Conservation (phyloP, 2,329 filamentous ascomycete species). For the Fusarium foetens region DNA sequence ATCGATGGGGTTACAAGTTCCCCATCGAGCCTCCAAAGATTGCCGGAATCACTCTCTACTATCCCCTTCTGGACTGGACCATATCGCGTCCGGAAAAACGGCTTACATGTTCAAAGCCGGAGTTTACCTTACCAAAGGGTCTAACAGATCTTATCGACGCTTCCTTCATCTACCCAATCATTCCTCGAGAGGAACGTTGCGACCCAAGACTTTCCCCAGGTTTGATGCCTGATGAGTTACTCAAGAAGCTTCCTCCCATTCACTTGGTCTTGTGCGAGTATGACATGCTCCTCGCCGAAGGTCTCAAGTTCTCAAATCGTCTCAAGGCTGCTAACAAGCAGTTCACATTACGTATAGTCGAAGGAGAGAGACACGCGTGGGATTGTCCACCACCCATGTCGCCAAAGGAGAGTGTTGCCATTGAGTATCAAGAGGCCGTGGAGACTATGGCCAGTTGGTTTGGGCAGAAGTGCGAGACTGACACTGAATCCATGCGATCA, state of each 20-base stretch:
- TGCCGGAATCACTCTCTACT: constrained; percentile 67
- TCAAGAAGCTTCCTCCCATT: constrained; percentile 63
- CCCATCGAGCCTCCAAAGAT: constrained; percentile 58
- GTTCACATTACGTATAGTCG: constrained; percentile 55
- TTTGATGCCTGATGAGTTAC: constrained; percentile 62
- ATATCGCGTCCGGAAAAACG: constrained; percentile 66
- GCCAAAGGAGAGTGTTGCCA: constrained; percentile 56
- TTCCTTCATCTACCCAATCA: constrained; percentile 66
- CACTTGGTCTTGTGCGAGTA: constrained; percentile 71
- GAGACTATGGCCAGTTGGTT: constrained; percentile 55
- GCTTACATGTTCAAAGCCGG: constrained; percentile 62
- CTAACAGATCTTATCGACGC: constrained; percentile 72
- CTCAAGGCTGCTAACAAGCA: constrained; percentile 53
- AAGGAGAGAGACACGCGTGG: constrained; percentile 60
- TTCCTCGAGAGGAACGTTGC: constrained; percentile 56
- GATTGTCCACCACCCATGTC: constrained; percentile 58
- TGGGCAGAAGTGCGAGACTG: constrained; percentile 51
- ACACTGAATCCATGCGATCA: constrained; percentile 50
- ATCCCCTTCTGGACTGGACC: constrained; percentile 71
- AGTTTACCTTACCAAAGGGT: constrained; percentile 66
- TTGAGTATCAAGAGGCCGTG: constrained; percentile 59
- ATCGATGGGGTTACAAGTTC: constrained; percentile 52
- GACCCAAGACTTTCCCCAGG: constrained; percentile 69
- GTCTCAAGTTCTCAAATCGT: constrained; percentile 68
- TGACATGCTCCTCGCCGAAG: constrained; percentile 72